A percentile compares a stretch with the other conserved stretches of the same genome.
These are phyloP conservation scores for Pseudoturritis turrita DNA, from an alignment of 345 rosid genomes.

Conservation along the genomic window DNA sequence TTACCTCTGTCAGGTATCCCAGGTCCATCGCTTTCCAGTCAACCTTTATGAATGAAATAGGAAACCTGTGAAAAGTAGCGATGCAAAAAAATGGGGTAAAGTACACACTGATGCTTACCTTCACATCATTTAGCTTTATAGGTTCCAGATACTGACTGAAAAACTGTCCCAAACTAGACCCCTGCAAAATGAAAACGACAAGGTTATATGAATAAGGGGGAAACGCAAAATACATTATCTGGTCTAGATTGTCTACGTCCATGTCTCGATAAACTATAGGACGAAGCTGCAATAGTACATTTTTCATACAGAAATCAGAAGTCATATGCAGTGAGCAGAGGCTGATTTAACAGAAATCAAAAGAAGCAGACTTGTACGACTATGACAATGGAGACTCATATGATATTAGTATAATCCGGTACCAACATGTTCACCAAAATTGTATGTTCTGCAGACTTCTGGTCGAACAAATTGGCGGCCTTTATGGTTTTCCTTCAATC, in stretches of 20 bases:
- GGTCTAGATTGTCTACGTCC: background rate
- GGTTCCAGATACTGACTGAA: constrained; percentile 84
- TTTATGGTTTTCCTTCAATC: constrained; percentile 83
- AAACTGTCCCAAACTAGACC: constrained; percentile 96
- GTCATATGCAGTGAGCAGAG: constrained; percentile 3
- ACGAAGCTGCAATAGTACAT: constrained; percentile 10
- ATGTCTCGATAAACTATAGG: background rate
- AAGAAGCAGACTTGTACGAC: constrained; percentile 4
- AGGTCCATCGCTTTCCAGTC: constrained; percentile 86
- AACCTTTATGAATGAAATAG: constrained; percentile 47
- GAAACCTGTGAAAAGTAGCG: background rate
- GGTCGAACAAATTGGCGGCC: constrained; percentile 92
- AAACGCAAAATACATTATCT: background rate
- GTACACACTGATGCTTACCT: constrained; percentile 39
- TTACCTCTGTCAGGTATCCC: constrained; percentile 88
- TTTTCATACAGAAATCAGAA: background rate
- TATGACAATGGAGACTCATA: constrained; percentile 10
- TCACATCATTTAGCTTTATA: constrained; percentile 83
- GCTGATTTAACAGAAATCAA: background rate
- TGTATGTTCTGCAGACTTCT: constrained; percentile 97
- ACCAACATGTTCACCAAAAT: constrained; percentile 96
- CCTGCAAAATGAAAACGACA: constrained; percentile 42
- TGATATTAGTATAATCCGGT: constrained; percentile 2
- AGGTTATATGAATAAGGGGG: background rate
- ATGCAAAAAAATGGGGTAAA: constrained; percentile 9